A percentile compares a stretch with the other conserved stretches of the same genome.
These are phyloP conservation scores for Neofusicoccum umdonicola DNA, from an alignment of 2,329 filamentous ascomycete species.

Conservation along the genomic window DNA sequence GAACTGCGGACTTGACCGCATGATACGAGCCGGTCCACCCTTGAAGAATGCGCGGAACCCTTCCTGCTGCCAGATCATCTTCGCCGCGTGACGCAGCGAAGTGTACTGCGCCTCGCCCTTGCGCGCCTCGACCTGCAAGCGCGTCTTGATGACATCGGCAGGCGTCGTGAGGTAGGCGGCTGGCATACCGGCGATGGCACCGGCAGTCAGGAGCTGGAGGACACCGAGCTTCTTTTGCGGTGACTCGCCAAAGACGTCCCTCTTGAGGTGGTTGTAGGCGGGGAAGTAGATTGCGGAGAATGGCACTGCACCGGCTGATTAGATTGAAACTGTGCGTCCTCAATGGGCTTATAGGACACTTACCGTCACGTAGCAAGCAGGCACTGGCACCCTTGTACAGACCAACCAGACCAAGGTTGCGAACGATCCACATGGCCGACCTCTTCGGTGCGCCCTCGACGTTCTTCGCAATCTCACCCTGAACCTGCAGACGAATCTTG, in stretches of 20 bases:
- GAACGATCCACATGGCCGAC: slow-evolving; percentile 96
- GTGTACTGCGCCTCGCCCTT: slow-evolving; percentile 91
- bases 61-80: slow-evolving; percentile 83
- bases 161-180: slow-evolving; percentile 85
- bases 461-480: slow-evolving; percentile 90
- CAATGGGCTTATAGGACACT: slow-evolving; percentile 5
- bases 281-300: slow-evolving; percentile 99
- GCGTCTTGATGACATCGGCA: slow-evolving; percentile 98
- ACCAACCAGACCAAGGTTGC: slow-evolving; percentile 88
- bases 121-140: slow-evolving; percentile 92
- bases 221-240: slow-evolving; percentile 84
- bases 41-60: slow-evolving; percentile 98
- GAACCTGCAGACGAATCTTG: slow-evolving; percentile 96
- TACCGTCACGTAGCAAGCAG: slow-evolving; percentile 79
- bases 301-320: slow-evolving; percentile 56
- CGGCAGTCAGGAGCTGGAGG: slow-evolving; percentile 85
- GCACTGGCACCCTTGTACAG: slow-evolving; percentile 96
- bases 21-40: slow-evolving; percentile 89
- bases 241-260: slow-evolving; percentile 88
- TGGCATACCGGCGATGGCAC: slow-evolving; percentile 70
- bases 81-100: slow-evolving; percentile 79
- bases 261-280: slow-evolving; percentile 91
- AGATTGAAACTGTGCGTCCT: neutral
- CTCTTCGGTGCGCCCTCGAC: slow-evolving; percentile 79
- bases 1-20: slow-evolving; percentile 95